These are phyloP conservation scores for Trypethelium eluteriae DNA, from an alignment of 495 filamentous ascomycete genomes.

Conservation along the genomic window DNA sequence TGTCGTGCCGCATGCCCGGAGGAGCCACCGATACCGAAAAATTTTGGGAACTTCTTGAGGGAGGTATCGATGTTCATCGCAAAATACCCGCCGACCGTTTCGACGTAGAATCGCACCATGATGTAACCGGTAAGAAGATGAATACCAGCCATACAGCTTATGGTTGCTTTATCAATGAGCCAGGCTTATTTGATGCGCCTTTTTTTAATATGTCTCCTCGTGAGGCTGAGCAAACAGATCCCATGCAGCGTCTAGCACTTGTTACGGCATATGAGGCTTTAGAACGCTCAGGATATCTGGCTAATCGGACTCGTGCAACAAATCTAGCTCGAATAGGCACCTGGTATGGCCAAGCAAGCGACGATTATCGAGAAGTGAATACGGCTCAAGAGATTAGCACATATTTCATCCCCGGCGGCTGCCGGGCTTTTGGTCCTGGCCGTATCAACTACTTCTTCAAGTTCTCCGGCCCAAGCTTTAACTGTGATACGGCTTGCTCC, in stretches of 20 bases:
- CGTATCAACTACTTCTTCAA: constrained; percentile 41
- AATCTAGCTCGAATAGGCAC: constrained; percentile 30
- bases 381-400: constrained; percentile 28
- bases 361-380: constrained; percentile 32
- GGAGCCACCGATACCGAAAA: constrained; percentile 22
- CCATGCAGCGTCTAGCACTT: constrained; percentile 34
- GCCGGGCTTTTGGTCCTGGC: constrained; percentile 32
- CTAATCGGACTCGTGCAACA: constrained; percentile 28
- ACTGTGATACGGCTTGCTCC: constrained; percentile 25
- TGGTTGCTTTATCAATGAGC: constrained; percentile 32
- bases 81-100: constrained; percentile 27
- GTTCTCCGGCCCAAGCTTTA: constrained; percentile 19
- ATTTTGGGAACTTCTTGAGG: constrained; percentile 28
- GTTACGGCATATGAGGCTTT: constrained; percentile 37
- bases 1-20: constrained; percentile 28
- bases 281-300: constrained; percentile 35
- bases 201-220: constrained; percentile 41
- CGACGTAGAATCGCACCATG: constrained; percentile 23
- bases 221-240: constrained; percentile 38
- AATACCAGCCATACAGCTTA: constrained; percentile 22
- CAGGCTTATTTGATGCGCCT: constrained; percentile 36
- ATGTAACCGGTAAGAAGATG: constrained; percentile 25
- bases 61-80: constrained; percentile 22
- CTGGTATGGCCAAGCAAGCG: constrained; percentile 36
- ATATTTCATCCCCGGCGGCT: constrained; percentile 32